Evolutionary conservation across 139 green algal genomes (phyloP).

Genomic region (Chlamydomonas schloesseri): DNA sequence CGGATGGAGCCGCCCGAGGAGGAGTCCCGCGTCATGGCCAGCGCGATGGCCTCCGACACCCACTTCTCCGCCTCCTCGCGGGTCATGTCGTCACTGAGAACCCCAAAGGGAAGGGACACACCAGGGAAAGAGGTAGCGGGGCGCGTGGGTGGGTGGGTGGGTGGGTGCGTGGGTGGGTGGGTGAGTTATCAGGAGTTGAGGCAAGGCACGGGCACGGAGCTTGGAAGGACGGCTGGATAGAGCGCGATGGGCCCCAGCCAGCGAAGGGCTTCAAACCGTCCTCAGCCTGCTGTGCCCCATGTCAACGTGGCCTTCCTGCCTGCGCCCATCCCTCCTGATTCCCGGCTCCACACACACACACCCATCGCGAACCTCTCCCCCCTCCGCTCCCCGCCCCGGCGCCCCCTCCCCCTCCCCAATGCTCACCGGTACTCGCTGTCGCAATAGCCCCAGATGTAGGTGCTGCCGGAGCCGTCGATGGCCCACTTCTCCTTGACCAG

Average conservation of each 20-base stretch:
- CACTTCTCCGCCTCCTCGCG: conserved; percentile 82
- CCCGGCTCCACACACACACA: too few relatives aligned
- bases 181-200: too few relatives aligned
- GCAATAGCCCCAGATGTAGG: conserved; percentile 92
- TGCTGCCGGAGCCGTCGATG: conserved; percentile 91
- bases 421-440: conserved; percentile 82
- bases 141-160: neutral
- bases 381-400: neutral
- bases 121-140: neutral
- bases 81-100: conserved; percentile 81
- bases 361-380: too few relatives aligned
- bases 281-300: too few relatives aligned
- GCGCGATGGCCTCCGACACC: conserved; percentile 76
- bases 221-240: too few relatives aligned
- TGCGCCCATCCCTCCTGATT: too few relatives aligned
- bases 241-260: too few relatives aligned
- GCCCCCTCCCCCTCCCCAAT: neutral
- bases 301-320: too few relatives aligned
- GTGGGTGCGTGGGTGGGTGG: neutral
- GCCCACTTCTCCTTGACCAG: conserved; percentile 84
- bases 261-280: too few relatives aligned
- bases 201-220: too few relatives aligned
- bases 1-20: conserved; percentile 87
- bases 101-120: neutral
- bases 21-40: conserved; percentile 87